These are phyloP conservation scores for Aschersonia sp. DNA, from an alignment of 2,329 filamentous ascomycete species.

Conservation along the genomic window DNA sequence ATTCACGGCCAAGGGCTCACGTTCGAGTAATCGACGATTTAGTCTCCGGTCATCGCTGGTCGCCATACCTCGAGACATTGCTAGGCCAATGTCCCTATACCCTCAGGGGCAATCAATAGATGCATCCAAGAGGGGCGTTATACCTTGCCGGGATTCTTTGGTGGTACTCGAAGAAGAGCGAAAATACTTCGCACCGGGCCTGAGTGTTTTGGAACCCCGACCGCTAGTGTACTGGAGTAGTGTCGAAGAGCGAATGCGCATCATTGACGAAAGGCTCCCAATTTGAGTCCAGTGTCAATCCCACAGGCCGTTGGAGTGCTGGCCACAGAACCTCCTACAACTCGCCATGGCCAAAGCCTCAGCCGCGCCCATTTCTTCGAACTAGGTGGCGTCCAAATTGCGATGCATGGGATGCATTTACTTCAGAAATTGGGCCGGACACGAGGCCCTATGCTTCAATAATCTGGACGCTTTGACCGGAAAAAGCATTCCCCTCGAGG, in stretches of 20 bases:
- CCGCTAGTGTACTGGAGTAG: slow-evolving; percentile 50
- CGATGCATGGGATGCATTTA: too few relatives aligned
- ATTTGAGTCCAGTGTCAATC: not conserved
- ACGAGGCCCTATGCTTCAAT: too few relatives aligned
- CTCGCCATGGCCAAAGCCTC: too few relatives aligned
- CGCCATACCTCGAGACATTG: not conserved
- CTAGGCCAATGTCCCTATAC: slow-evolving; percentile 4
- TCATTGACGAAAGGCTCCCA: not conserved
- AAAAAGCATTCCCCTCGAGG: too few relatives aligned
- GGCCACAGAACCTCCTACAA: too few relatives aligned
- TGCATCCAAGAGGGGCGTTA: slow-evolving; percentile 42
- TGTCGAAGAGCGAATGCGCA: slow-evolving; percentile 42
- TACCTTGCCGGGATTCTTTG: slow-evolving; percentile 42
- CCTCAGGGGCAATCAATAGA: slow-evolving; percentile 28
- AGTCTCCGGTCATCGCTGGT: not conserved
- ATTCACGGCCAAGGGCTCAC: not conserved
- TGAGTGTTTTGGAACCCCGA: slow-evolving; percentile 44
- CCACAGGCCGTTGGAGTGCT: too few relatives aligned
- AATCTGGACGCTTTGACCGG: too few relatives aligned
- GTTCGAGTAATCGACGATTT: not conserved
- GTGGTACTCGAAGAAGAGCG: slow-evolving; percentile 44
- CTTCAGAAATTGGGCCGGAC: too few relatives aligned
- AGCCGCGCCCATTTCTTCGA: too few relatives aligned
- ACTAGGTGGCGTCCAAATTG: too few relatives aligned
- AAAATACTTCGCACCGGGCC: slow-evolving; percentile 33